Conservation (phyloP, 345 rosid genomes). For the Eucalyptus erythrocorys region DNA sequence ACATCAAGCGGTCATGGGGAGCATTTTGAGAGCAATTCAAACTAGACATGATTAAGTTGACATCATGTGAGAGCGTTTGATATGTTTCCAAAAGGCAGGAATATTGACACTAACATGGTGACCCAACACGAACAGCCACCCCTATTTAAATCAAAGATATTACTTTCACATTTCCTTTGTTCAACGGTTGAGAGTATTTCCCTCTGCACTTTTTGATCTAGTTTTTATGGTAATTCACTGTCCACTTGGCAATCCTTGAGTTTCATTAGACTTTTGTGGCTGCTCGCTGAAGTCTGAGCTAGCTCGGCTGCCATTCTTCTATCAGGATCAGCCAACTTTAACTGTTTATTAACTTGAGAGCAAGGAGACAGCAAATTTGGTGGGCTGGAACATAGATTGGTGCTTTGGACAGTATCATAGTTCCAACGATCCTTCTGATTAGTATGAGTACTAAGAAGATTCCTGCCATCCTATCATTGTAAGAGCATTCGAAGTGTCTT, state of each 20-base stretch:
- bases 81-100: background rate
- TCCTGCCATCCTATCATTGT: background rate
- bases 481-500: background rate
- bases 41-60: background rate
- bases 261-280: background rate
- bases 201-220: background rate
- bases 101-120: background rate
- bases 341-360: background rate
- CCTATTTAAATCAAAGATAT: background rate
- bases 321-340: background rate
- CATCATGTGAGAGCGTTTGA: background rate
- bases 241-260: background rate
- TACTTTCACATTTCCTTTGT: background rate
- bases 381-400: background rate
- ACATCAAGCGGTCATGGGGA: background rate
- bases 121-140: background rate
- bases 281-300: background rate
- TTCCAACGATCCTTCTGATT: background rate
- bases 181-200: background rate
- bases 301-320: background rate
- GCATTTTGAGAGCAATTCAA: background rate
- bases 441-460: background rate
- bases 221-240: background rate
- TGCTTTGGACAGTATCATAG: background rate
- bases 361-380: background rate